Percentiles rank a stretch among this genome's conserved stretches.
Conservation (phyloP, 2,329 filamentous ascomycete species). For the Pseudocercospora macadamiae region DNA sequence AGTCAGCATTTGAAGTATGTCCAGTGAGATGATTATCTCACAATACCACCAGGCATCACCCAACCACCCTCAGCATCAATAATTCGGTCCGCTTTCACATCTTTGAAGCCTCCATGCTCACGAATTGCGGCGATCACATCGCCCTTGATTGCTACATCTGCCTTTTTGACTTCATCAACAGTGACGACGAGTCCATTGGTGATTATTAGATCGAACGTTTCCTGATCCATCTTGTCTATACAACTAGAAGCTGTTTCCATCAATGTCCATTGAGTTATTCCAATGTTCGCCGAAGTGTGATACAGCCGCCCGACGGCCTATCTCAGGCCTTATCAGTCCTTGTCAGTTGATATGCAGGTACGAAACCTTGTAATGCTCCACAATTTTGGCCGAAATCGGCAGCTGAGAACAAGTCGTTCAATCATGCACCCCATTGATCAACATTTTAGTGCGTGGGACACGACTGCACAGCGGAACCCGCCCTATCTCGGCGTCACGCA, state of each 20-base stretch:
- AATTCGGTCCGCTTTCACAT: conserved; percentile 35
- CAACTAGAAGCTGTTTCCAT: neutral
- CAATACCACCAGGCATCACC: conserved; percentile 42
- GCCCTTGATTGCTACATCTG: conserved; percentile 49
- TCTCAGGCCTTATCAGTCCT: conserved; percentile 9
- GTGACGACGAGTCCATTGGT: conserved; percentile 49
- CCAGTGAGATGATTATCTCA: neutral
- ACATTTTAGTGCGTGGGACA: neutral
- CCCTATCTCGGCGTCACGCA: neutral
- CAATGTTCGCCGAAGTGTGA: conserved; percentile 2
- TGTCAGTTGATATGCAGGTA: conserved; percentile 7
- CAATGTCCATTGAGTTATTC: neutral
- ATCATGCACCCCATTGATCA: neutral
- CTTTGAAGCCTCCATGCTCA: conserved; percentile 37
- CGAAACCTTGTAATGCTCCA: neutral
- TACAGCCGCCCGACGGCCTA: conserved; percentile 2
- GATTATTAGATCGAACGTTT: conserved; percentile 43
- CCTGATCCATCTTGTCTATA: neutral
- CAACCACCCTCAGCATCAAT: conserved; percentile 52
- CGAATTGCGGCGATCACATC: conserved; percentile 45
- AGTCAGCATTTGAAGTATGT: neutral
- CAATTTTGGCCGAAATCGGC: neutral
- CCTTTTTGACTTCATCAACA: conserved; percentile 42
- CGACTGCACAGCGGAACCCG: neutral
- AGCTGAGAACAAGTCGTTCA: neutral